phyloP scores from a whole-genome alignment of 352 stramenopile genomes.

The Hyaloperonospora brassicae region DNA sequence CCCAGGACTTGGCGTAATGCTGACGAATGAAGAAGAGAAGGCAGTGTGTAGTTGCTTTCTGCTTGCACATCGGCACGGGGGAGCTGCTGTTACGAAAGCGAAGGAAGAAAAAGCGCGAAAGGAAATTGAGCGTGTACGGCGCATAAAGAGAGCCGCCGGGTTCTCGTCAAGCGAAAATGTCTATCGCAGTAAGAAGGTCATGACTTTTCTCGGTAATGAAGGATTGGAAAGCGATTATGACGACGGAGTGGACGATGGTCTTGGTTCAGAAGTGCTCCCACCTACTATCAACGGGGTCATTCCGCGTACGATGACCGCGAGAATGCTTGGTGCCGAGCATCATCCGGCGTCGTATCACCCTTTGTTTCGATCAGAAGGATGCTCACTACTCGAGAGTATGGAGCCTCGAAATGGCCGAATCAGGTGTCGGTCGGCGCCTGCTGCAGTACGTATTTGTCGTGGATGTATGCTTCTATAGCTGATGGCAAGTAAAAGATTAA shows the following conservation, averaged over 20 bases:
- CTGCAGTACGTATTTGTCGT: slow-evolving; percentile 19
- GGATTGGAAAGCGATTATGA: slow-evolving; percentile 19
- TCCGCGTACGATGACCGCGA: slow-evolving; percentile 17
- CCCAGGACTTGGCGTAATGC: slow-evolving; percentile 10
- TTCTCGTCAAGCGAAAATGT: slow-evolving; percentile 37
- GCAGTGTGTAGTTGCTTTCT: slow-evolving; percentile 37
- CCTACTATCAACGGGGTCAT: slow-evolving; percentile 22
- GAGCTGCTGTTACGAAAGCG: slow-evolving; percentile 14
- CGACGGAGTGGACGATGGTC: slow-evolving; percentile 23
- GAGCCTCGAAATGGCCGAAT: slow-evolving; percentile 25
- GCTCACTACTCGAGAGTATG: slow-evolving; percentile 44
- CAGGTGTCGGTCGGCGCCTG: slow-evolving; percentile 5
- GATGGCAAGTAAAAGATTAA: slow-evolving; percentile 3
- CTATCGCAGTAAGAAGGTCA: slow-evolving; percentile 34
- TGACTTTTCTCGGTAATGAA: slow-evolving; percentile 16
- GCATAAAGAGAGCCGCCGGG: slow-evolving; percentile 29
- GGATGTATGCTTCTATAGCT: not conserved
- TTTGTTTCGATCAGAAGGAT: slow-evolving; percentile 28
- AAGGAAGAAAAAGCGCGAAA: slow-evolving; percentile 18
- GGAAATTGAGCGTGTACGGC: slow-evolving; percentile 24
- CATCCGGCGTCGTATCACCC: slow-evolving; percentile 34
- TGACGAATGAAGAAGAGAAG: slow-evolving; percentile 15
- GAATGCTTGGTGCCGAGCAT: slow-evolving; percentile 19
- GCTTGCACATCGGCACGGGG: slow-evolving; percentile 19
- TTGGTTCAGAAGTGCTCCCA: slow-evolving; percentile 13